A percentile compares a stretch with the other conserved stretches of the same genome.
phyloP scores from a whole-genome alignment of 352 stramenopile species.

The Globisporangium apiculatum region DNA sequence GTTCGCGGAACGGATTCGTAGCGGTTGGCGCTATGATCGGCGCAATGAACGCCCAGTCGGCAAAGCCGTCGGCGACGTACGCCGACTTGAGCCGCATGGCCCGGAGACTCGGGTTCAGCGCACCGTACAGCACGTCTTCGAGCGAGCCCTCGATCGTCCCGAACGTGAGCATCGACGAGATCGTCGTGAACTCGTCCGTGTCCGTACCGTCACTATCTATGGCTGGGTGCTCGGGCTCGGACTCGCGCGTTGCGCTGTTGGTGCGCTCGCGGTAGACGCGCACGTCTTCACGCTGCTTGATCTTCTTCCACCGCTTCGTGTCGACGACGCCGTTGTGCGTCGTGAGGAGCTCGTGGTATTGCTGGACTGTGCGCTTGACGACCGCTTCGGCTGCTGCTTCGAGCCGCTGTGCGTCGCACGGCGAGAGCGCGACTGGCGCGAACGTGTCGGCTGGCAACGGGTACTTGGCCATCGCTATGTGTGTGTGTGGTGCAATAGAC shows the following conservation, averaged over 20 bases:
- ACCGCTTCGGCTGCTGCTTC: not conserved
- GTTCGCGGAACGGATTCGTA: constrained; percentile 32
- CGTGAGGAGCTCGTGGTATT: constrained; percentile 4
- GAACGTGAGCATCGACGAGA: constrained; percentile 9
- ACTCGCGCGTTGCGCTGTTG: not conserved
- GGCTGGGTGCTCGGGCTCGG: not conserved
- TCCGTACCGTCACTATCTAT: not conserved
- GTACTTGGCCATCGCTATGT: not conserved
- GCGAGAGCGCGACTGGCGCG: constrained; percentile 1
- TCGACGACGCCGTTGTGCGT: constrained; percentile 2
- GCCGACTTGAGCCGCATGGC: constrained; percentile 47
- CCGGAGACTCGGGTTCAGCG: constrained; percentile 21
- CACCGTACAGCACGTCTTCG: constrained; percentile 14
- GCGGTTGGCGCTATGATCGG: constrained; percentile 25
- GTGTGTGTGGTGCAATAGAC: no score
- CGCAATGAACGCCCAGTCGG: constrained; percentile 35
- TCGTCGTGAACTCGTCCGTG: not conserved
- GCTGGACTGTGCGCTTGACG: not conserved
- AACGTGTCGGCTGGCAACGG: not conserved
- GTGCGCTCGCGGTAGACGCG: constrained; percentile 6
- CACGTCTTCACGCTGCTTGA: constrained; percentile 9
- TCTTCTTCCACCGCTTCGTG: constrained; percentile 1
- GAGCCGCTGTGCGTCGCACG: not conserved
- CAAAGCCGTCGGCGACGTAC: constrained; percentile 42
- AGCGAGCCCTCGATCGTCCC: constrained; percentile 13